Percentiles rank a stretch among this genome's conserved stretches.
These are phyloP conservation scores for Rubia yunnanensis DNA, from an alignment of 257 asterid genomes.

Conservation along the genomic window DNA sequence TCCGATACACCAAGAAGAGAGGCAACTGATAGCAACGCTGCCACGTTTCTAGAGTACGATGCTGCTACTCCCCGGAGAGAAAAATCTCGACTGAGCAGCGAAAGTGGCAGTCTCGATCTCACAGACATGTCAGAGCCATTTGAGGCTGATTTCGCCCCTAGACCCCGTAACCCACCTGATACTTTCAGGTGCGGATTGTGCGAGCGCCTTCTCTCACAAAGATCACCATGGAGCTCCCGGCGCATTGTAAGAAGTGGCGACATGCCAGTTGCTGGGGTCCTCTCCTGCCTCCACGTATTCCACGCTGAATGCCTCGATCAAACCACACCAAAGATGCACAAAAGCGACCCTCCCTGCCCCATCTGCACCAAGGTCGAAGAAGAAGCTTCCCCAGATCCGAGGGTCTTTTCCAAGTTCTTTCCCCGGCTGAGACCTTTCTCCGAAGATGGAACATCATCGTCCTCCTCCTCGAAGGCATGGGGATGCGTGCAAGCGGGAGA, in stretches of 20 bases:
- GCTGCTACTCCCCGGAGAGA: constrained; percentile 45
- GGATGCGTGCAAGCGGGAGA: constrained; percentile 78
- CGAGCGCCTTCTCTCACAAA: constrained; percentile 78
- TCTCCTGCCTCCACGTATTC: constrained; percentile 81
- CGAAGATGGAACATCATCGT: constrained; percentile 54
- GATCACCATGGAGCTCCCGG: constrained; percentile 92
- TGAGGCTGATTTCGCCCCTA: constrained; percentile 31
- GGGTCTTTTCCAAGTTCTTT: constrained; percentile 50
- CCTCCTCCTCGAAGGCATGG: constrained; percentile 38
- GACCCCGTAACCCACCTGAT: constrained; percentile 41
- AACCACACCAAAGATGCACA: constrained; percentile 72
- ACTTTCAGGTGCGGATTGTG: constrained; percentile 71
- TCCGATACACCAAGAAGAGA: constrained; percentile 42
- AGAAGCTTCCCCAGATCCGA: constrained; percentile 51
- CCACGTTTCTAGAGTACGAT: constrained; percentile 31
- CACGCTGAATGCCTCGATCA: constrained; percentile 97
- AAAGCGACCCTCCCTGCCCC: constrained; percentile 89
- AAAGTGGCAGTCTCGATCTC: constrained; percentile 68
- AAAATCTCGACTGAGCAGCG: constrained; percentile 51
- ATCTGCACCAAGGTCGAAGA: constrained; percentile 57
- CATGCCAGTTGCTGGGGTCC: constrained; percentile 92
- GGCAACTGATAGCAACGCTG: constrained; percentile 14
- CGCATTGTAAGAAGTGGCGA: constrained; percentile 77
- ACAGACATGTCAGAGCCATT: constrained; percentile 47
- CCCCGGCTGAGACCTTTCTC: constrained; percentile 55